Percentiles rank a stretch among this genome's conserved stretches.
Evolutionary conservation across 2,329 filamentous ascomycete species (phyloP).

Genomic region (Blastomyces gilchristii): DNA sequence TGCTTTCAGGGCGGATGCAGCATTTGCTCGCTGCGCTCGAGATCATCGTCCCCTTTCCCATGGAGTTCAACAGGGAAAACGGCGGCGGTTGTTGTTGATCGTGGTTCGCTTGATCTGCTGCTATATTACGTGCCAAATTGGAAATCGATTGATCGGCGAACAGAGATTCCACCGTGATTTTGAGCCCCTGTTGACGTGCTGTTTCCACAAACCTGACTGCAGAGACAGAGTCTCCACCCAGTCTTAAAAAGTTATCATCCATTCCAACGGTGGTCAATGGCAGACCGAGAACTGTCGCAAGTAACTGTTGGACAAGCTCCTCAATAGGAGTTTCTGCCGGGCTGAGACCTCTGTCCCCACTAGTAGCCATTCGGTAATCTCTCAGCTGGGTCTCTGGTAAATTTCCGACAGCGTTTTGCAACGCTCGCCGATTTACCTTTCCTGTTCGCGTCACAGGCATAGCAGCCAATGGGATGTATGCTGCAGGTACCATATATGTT

Average conservation of each 20-base stretch:
- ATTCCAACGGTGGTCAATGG: conserved; percentile 13
- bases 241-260: conserved; percentile 21
- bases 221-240: conserved; percentile 20
- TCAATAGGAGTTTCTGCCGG: not conserved
- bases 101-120: conserved; percentile 27
- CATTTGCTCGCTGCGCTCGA: conserved; percentile 17
- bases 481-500: conserved; percentile 27
- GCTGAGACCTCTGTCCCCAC: not conserved
- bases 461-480: conserved; percentile 25
- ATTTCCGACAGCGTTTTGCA: conserved; percentile 7
- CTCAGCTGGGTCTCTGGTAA: conserved; percentile 8
- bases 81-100: not conserved
- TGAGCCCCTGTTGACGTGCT: not conserved
- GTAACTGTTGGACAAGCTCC: conserved; percentile 6
- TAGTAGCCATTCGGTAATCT: not conserved
- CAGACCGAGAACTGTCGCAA: conserved; percentile 11
- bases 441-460: conserved; percentile 26
- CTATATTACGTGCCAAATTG: conserved; percentile 40
- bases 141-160: conserved; percentile 12
- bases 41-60: conserved; percentile 3
- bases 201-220: conserved; percentile 1
- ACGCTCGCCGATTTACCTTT: conserved; percentile 24
- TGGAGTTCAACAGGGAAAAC: conserved; percentile 10
- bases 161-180: conserved; percentile 12
- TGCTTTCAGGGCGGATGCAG: conserved; percentile 14